phyloP scores from a whole-genome alignment of 208 protist species.

The Leishmania lainsoni region DNA sequence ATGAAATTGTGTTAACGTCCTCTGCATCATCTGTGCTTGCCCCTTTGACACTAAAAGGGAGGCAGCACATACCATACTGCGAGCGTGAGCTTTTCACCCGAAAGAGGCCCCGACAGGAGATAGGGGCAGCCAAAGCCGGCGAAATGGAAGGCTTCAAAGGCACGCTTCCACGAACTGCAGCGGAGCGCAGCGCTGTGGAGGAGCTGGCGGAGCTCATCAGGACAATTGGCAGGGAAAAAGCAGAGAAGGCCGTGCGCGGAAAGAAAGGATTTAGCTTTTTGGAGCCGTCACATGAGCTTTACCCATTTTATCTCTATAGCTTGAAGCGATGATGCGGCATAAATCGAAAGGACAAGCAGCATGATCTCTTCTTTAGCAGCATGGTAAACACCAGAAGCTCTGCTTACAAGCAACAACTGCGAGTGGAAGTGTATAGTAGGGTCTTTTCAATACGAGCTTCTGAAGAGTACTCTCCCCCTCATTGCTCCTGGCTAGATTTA shows the following conservation, averaged over 20 bases:
- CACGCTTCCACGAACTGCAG: constrained; percentile 35
- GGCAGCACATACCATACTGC: constrained; percentile 52
- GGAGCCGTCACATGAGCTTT: constrained; percentile 57
- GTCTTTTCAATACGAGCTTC: background rate
- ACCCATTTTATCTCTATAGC: constrained; percentile 77
- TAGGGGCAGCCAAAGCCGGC: constrained; percentile 14
- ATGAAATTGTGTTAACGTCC: constrained; percentile 36
- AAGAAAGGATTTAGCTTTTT: constrained; percentile 87
- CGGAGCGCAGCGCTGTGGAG: constrained; percentile 64
- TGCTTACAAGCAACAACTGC: background rate
- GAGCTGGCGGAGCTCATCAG: constrained; percentile 69
- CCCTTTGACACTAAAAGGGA: constrained; percentile 45
- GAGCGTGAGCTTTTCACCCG: constrained; percentile 43
- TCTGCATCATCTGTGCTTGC: constrained; percentile 58
- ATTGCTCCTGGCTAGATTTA: background rate
- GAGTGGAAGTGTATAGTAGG: background rate
- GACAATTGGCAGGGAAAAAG: constrained; percentile 63
- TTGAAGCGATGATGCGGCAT: constrained; percentile 21
- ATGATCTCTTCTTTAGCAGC: background rate
- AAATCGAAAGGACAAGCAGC: constrained; percentile 9
- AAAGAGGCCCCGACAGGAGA: constrained; percentile 38
- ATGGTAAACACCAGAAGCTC: background rate
- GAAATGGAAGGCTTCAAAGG: constrained; percentile 46
- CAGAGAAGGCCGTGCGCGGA: constrained; percentile 65
- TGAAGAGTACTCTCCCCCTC: background rate